A percentile compares a stretch with the other conserved stretches of the same genome.
Evolutionary conservation across 257 asterid species (phyloP).

Genomic region (Petrea volubilis): DNA sequence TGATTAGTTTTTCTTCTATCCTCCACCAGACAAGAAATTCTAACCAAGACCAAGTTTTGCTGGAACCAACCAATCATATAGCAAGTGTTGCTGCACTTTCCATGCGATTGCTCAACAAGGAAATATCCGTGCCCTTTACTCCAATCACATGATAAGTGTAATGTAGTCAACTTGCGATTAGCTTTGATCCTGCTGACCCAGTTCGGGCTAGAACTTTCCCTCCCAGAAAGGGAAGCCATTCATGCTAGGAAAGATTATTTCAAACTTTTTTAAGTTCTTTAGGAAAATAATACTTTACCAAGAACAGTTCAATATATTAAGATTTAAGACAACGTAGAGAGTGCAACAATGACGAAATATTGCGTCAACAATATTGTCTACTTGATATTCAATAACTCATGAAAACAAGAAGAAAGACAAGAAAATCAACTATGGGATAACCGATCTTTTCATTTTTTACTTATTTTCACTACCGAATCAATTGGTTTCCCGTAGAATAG

Average conservation of each 20-base stretch:
- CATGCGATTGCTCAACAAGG: too few relatives aligned
- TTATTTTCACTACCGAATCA: slow-evolving; percentile 49
- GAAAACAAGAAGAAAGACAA: not conserved
- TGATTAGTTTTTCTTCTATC: not conserved
- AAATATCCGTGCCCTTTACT: too few relatives aligned
- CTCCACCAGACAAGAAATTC: too few relatives aligned
- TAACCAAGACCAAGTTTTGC: too few relatives aligned
- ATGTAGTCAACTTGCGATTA: too few relatives aligned
- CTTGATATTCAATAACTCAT: not conserved
- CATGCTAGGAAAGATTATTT: not conserved
- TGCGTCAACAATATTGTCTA: not conserved
- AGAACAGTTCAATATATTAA: not conserved
- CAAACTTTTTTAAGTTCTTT: not conserved
- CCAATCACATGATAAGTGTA: too few relatives aligned
- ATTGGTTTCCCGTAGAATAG: slow-evolving; percentile 1
- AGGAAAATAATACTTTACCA: not conserved
- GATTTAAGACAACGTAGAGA: not conserved
- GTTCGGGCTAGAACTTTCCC: too few relatives aligned
- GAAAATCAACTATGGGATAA: slow-evolving; percentile 6
- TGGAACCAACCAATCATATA: too few relatives aligned
- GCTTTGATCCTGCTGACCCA: too few relatives aligned
- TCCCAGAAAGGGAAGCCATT: not conserved
- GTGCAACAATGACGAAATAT: not conserved
- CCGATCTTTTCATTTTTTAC: slow-evolving; percentile 58
- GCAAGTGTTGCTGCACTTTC: too few relatives aligned